phyloP scores from a whole-genome alignment of 1,284 basidiomycete genomes.

The Cystobasidiaceae sp. region DNA sequence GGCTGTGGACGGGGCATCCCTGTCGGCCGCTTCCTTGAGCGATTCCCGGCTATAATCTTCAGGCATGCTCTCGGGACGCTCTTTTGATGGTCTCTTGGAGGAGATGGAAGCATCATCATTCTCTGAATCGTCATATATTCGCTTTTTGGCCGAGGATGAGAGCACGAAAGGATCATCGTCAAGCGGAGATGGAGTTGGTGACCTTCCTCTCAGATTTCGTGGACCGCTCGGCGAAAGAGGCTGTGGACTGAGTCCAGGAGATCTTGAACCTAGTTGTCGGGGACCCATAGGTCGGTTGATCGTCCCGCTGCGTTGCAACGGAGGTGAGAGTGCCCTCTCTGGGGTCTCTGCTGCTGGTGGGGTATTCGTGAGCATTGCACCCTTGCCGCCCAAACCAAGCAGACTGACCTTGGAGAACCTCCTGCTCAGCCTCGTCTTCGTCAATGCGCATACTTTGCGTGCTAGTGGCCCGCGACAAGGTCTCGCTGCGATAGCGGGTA shows the following conservation, averaged over 20 bases:
- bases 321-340: constrained; percentile 13
- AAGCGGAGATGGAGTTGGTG: constrained; percentile 11
- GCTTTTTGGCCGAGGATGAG: constrained; percentile 19
- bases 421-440: constrained; percentile 15
- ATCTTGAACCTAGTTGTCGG: constrained; percentile 24
- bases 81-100: constrained; percentile 10
- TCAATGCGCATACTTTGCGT: constrained; percentile 30
- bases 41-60: constrained; percentile 7
- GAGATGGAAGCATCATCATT: constrained; percentile 15
- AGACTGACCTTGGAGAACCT: constrained; percentile 1
- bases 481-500: not conserved
- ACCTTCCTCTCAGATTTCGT: not conserved
- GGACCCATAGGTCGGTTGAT: constrained; percentile 24
- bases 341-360: not conserved
- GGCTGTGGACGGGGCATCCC: not conserved
- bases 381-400: too few relatives aligned
- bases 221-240: not conserved
- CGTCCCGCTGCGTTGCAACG: constrained; percentile 16
- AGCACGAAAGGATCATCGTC: constrained; percentile 22
- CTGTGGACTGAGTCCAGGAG: constrained; percentile 16
- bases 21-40: not conserved
- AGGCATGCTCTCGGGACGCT: not conserved
- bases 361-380: too few relatives aligned
- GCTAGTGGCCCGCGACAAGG: constrained; percentile 2
- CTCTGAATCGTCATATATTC: not conserved